Evolutionary conservation across 75 land plant genomes (phyloP).

Genomic region (Sequoia sempervirens): DNA sequence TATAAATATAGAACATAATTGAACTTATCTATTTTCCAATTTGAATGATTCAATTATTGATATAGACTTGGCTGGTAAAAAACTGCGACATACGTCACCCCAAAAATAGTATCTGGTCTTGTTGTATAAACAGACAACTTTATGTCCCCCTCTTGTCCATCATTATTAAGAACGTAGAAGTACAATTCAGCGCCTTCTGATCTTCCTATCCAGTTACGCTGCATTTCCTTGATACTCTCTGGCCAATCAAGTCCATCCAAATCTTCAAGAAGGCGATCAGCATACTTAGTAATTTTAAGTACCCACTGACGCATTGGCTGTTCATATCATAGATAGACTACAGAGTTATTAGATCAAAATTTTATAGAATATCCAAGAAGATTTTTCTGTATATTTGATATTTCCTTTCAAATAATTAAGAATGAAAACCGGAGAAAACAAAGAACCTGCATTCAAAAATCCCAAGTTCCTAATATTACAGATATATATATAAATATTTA

Average conservation of each 20-base stretch:
- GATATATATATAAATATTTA: background rate
- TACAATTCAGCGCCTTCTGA: slow-evolving; percentile 94
- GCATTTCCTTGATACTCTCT: slow-evolving; percentile 97
- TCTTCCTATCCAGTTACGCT: slow-evolving; percentile 93
- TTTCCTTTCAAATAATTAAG: background rate
- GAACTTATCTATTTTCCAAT: background rate
- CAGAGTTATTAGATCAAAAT: background rate
- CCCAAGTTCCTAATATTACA: background rate
- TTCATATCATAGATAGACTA: slow-evolving; percentile 4
- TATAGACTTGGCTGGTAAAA: background rate
- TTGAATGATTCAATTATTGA: background rate
- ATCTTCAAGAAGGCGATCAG: slow-evolving; percentile 94
- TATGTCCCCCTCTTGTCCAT: slow-evolving; percentile 37
- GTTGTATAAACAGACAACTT: slow-evolving; percentile 79
- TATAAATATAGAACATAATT: background rate
- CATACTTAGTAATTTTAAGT: slow-evolving; percentile 89
- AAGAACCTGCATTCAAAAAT: background rate
- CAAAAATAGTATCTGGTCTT: slow-evolving; percentile 92
- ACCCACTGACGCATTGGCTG: slow-evolving; percentile 99
- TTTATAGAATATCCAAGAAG: background rate
- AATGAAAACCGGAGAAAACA: background rate
- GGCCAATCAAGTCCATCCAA: slow-evolving; percentile 96
- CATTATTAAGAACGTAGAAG: slow-evolving; percentile 43
- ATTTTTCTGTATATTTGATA: background rate
- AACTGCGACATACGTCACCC: slow-evolving; percentile 68